Evolutionary conservation across 2,329 filamentous ascomycete genomes (phyloP), one percentile per base, ranked within the genome.

Genomic region (Aureobasidium vineae): DNA sequence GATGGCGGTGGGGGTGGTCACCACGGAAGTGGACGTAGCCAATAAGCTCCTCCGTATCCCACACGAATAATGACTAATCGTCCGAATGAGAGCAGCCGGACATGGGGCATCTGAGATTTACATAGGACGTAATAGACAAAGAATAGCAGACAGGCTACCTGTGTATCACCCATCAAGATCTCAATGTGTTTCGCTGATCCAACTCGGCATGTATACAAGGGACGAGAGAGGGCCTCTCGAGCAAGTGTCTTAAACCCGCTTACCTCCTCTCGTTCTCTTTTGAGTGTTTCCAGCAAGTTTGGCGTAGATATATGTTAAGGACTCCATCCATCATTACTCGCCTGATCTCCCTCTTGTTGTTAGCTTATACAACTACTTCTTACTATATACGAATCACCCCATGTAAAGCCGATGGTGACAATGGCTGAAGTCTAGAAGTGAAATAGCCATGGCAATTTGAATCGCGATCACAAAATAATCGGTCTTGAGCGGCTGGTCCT

Each of bases 41-140:
- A 47, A 23, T 11, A 23, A 21, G 8, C 19, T 10, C 41, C 21
- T 47, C n/a, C 21, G n/a, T 15, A n/a, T 40, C 59, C 21, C 33
- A 50, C 21, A 52, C 21, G 59, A 50, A 63, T 52, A 63, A 50
- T 41, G 43, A 63, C 40, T 26, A 63, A 41, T 28, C 33, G 21
- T 63, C 33, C 10, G 31, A 41, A 47, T 13, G 36, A 61, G 23
- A 43, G 28, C 23, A 40, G 40, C 21, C 33, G 19, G 28, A 49
- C 21, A 47, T 38, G 41, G 41, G 28, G 57, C 41, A 47, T 49
- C 56, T 61, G 57, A 38, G 23, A 49, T 61, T 26, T 49, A 47
- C 31, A 61, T 38, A 36, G 31, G 57, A n/a, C 59, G 28, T 41
- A n/a, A 40, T 26, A 63, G 47, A 50, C 21, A 28, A 41, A 31